Conservation (phyloP, 2,329 filamentous ascomycete genomes). For the Cladosporium sp. region DNA sequence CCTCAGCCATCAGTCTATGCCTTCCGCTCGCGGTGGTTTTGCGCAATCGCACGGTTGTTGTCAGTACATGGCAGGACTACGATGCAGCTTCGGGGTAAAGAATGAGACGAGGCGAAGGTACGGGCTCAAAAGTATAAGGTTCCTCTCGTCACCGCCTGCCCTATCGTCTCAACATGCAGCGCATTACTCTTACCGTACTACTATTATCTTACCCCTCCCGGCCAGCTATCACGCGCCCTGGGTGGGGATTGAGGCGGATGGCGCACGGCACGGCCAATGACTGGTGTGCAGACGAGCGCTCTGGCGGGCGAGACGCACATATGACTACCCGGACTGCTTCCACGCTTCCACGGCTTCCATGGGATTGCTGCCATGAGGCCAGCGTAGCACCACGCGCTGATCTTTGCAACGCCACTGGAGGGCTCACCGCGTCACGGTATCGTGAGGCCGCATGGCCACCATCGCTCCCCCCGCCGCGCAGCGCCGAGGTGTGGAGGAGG, state of each 20-base stretch:
- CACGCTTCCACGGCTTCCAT: slow-evolving; percentile 3
- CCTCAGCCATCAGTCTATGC: slow-evolving; percentile 47
- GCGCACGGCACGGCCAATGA: slow-evolving; percentile 17
- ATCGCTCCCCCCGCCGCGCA: background rate
- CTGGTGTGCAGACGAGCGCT: slow-evolving; percentile 8
- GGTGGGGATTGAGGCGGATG: slow-evolving; percentile 2
- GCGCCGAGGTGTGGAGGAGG: slow-evolving; percentile 18
- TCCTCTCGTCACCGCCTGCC: slow-evolving; percentile 12
- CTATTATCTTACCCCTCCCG: slow-evolving; percentile 14
- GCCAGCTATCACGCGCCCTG: slow-evolving; percentile 16
- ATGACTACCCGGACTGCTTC: slow-evolving; percentile 4
- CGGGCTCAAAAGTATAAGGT: slow-evolving; percentile 16
- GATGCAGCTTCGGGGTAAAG: slow-evolving; percentile 22
- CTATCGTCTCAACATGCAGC: slow-evolving; percentile 4
- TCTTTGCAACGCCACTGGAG: background rate
- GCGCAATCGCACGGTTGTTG: slow-evolving; percentile 18
- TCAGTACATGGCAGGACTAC: slow-evolving; percentile 16
- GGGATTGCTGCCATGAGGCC: slow-evolving; percentile 11
- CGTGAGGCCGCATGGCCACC: background rate
- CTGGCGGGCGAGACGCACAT: slow-evolving; percentile 3
- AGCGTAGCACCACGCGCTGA: slow-evolving; percentile 12
- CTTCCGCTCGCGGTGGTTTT: slow-evolving; percentile 9
- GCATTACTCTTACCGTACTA: slow-evolving; percentile 4
- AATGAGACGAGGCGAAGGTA: slow-evolving; percentile 1
- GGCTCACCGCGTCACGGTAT: slow-evolving; percentile 17